Conservation (phyloP, 192 early-diverging fungal species). For the Ramicandelaber brevisporus region DNA sequence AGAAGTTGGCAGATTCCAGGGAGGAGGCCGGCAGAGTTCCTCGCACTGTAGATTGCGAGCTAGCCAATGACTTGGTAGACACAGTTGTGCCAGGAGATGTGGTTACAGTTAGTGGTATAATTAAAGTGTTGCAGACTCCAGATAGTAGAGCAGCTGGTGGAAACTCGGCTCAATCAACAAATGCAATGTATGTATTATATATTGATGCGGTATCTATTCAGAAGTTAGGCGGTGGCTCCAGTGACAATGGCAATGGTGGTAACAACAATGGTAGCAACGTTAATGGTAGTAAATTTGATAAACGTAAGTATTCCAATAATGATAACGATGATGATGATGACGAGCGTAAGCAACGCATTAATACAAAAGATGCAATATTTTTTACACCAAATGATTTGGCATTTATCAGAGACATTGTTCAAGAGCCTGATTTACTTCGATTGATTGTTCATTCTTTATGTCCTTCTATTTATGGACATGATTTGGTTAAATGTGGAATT, state of each 20-base stretch:
- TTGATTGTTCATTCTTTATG: conserved; percentile 57
- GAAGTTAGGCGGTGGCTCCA: conserved; percentile 22
- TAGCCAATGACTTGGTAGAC: conserved; percentile 49
- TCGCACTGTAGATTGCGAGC: conserved; percentile 50
- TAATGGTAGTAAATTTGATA: too few species aligned
- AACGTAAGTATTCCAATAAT: too few species aligned
- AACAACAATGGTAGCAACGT: too few species aligned
- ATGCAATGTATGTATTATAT: conserved; percentile 47
- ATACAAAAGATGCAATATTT: conserved; percentile 34
- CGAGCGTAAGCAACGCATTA: conserved; percentile 11
- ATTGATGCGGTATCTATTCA: conserved; percentile 35
- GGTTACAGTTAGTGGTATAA: conserved; percentile 41
- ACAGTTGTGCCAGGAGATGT: conserved; percentile 58
- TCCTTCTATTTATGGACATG: conserved; percentile 58
- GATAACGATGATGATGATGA: conserved; percentile 5
- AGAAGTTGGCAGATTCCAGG: conserved; percentile 46
- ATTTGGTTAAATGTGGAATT: conserved; percentile 64
- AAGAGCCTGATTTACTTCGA: conserved; percentile 30
- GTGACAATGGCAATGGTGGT: conserved; percentile 6
- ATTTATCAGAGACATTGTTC: conserved; percentile 35
- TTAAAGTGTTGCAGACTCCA: conserved; percentile 40
- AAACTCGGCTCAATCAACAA: too few species aligned
- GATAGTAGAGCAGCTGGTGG: conserved; percentile 24
- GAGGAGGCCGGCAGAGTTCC: conserved; percentile 42
- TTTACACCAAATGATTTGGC: conserved; percentile 45